Percentiles rank a stretch among this genome's conserved stretches.
These are phyloP conservation scores for Herpetospermum pedunculosum DNA, from an alignment of 306 rosid genomes.

Conservation along the genomic window DNA sequence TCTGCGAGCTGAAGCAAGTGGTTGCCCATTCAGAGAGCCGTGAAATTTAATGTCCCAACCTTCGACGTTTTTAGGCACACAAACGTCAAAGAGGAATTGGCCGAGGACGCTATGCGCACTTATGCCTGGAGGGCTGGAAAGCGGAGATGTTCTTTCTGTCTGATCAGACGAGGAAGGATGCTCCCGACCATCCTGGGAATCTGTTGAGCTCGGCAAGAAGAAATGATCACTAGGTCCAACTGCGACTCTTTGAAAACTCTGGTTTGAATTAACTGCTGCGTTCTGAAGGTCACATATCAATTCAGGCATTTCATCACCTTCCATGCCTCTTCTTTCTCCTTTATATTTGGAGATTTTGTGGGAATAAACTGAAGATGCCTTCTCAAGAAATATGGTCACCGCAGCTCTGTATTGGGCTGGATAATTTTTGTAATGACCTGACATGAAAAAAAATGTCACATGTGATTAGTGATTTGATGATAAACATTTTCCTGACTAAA, in stretches of 20 bases:
- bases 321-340: conserved; percentile 30
- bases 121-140: conserved; percentile 42
- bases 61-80: conserved; percentile 62
- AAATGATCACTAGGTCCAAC: conserved; percentile 51
- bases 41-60: conserved; percentile 64
- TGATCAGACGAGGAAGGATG: conserved; percentile 21
- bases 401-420: conserved; percentile 52
- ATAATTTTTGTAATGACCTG: conserved; percentile 49
- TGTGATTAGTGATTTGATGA: background rate
- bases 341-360: conserved; percentile 28
- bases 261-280: conserved; percentile 52
- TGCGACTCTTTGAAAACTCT: conserved; percentile 61
- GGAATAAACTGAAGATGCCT: conserved; percentile 36
- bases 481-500: background rate
- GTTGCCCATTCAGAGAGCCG: conserved; percentile 47
- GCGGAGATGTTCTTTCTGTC: conserved; percentile 33
- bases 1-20: conserved; percentile 47
- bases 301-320: conserved; percentile 52
- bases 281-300: conserved; percentile 57
- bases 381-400: conserved; percentile 44
- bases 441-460: background rate
- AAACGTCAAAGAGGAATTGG: conserved; percentile 50
- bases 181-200: conserved; percentile 19
- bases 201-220: conserved; percentile 53
- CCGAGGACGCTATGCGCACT: conserved; percentile 58